phyloP scores from a whole-genome alignment of 2,329 filamentous ascomycete genomes.

The Pyrenophora graminea region DNA sequence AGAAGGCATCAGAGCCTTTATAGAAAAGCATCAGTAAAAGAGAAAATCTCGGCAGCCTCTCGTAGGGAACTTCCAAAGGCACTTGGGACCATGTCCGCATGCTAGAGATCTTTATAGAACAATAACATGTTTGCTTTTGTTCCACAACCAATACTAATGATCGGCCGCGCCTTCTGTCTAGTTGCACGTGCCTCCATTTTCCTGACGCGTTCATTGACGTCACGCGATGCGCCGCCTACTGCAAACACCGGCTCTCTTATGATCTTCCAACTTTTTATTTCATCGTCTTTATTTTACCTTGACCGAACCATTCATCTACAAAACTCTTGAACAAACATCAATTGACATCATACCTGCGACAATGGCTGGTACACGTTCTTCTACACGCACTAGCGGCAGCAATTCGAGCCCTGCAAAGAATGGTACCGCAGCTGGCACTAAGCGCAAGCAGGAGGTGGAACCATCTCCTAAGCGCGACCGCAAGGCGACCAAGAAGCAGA shows the following conservation, averaged over 20 bases:
- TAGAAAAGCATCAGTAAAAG: background rate
- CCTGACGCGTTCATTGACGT: slow-evolving; percentile 19
- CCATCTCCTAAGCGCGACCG: slow-evolving; percentile 50
- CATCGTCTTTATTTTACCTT: background rate
- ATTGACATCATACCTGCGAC: slow-evolving; percentile 3
- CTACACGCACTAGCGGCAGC: slow-evolving; percentile 22
- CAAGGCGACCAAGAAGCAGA: slow-evolving; percentile 53
- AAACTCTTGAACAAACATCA: background rate
- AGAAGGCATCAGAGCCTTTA: slow-evolving; percentile 62
- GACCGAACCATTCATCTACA: background rate
- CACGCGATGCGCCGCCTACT: slow-evolving; percentile 13
- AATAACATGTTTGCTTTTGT: background rate
- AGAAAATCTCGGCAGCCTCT: no score
- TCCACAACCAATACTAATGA: background rate
- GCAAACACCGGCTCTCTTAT: slow-evolving; percentile 1
- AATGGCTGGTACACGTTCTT: slow-evolving; percentile 39
- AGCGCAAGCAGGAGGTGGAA: slow-evolving; percentile 48
- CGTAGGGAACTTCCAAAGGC: background rate
- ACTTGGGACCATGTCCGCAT: background rate
- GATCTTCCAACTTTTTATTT: background rate
- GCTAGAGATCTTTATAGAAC: background rate
- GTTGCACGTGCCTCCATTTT: slow-evolving; percentile 10
- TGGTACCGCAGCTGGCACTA: slow-evolving; percentile 43
- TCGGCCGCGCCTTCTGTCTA: background rate
- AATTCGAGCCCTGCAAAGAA: slow-evolving; percentile 30